Conservation (phyloP, 2,329 filamentous ascomycete species). For the Aspergillus fischeri region DNA sequence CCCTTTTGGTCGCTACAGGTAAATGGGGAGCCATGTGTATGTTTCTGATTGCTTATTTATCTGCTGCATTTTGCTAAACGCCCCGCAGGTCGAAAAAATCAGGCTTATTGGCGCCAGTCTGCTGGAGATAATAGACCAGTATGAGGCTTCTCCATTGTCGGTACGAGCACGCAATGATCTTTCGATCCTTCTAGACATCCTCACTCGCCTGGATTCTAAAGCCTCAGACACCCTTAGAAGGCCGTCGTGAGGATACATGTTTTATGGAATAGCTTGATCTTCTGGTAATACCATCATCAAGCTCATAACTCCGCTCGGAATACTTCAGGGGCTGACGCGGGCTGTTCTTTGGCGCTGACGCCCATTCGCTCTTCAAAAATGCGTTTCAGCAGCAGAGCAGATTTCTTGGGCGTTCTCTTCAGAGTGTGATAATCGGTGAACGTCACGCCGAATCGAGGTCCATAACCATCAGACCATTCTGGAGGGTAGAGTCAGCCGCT, state of each 20-base stretch:
- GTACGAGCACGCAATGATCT: constrained; percentile 39
- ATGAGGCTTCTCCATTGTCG: constrained; percentile 34
- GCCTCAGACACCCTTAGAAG: constrained; percentile 39
- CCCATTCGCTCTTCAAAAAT: constrained; percentile 14
- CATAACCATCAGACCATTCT: constrained; percentile 28
- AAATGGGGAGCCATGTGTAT: constrained; percentile 18
- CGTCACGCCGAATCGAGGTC: constrained; percentile 23
- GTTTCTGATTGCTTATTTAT: not conserved
- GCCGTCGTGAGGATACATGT: constrained; percentile 1
- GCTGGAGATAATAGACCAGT: constrained; percentile 28
- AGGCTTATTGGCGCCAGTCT: constrained; percentile 15
- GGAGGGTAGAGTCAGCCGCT: not conserved
- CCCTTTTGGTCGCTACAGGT: constrained; percentile 36
- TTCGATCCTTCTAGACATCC: constrained; percentile 37
- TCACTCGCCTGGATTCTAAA: constrained; percentile 42
- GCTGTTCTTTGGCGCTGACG: not conserved
- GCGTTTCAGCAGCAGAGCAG: constrained; percentile 18
- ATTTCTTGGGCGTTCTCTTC: constrained; percentile 24
- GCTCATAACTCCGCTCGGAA: not conserved
- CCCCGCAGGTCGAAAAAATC: constrained; percentile 14
- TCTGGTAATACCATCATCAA: not conserved
- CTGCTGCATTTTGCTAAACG: not conserved
- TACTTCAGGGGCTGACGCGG: not conserved
- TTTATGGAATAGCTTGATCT: too few relatives aligned
- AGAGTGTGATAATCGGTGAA: constrained; percentile 25